phyloP scores from a whole-genome alignment of 768 basidiomycete species.

The Podaxis sp. region DNA sequence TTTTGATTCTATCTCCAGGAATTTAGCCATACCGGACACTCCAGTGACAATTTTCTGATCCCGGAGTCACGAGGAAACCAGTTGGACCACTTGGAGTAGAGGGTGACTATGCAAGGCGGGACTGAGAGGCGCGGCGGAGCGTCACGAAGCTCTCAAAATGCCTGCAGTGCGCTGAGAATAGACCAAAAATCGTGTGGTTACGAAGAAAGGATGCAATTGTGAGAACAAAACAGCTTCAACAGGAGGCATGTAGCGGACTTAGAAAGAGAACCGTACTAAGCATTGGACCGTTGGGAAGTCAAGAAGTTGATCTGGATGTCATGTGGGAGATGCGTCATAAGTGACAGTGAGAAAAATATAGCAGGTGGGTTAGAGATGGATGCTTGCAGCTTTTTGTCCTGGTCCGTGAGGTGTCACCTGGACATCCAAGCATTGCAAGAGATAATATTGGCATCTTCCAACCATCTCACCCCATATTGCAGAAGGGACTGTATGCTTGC shows the following conservation, averaged over 20 bases:
- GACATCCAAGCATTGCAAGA: neutral
- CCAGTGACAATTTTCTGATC: neutral
- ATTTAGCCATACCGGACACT: neutral
- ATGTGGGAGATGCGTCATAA: neutral
- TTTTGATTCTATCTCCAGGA: neutral
- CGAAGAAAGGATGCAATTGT: neutral
- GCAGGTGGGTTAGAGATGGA: neutral
- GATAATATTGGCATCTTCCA: neutral
- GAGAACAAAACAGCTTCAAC: neutral
- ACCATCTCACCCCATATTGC: neutral
- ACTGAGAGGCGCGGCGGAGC: neutral
- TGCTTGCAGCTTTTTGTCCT: neutral
- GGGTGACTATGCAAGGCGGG: neutral
- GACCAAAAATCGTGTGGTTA: neutral
- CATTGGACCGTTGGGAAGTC: neutral
- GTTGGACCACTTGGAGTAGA: neutral
- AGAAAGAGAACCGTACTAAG: neutral
- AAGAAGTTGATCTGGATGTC: neutral
- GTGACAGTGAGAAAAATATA: neutral
- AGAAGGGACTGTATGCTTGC: neutral
- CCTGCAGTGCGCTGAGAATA: neutral
- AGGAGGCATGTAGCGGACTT: neutral
- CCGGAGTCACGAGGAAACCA: neutral
- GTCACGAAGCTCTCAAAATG: neutral
- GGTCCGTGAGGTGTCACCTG: neutral